Conservation (phyloP, 345 rosid genomes). For the Carallia pectinifolia region DNA sequence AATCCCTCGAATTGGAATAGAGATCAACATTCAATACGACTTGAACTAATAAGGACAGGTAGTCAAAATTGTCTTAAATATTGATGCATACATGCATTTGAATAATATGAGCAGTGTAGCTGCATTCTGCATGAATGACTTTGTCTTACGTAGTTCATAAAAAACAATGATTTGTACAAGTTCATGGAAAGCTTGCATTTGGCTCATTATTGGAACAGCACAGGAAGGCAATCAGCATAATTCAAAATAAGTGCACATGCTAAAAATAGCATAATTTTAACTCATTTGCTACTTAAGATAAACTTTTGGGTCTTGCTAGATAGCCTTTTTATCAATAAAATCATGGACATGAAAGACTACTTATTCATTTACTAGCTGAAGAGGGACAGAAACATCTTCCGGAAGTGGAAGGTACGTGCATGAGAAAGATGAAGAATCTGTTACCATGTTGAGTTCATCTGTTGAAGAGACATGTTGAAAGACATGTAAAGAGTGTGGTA, state of each 20-base stretch:
- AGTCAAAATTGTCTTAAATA: too few species aligned
- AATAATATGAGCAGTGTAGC: too few species aligned
- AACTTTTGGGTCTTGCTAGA: background rate
- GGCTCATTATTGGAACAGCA: background rate
- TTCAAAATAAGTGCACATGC: background rate
- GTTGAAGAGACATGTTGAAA: conserved; percentile 71
- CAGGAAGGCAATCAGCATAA: background rate
- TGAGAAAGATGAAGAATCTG: background rate
- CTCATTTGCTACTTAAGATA: background rate
- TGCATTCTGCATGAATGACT: background rate
- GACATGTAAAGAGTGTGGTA: conserved; percentile 91
- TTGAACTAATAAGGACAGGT: too few species aligned
- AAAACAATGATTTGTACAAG: background rate
- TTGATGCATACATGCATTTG: too few species aligned
- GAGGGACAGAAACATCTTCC: background rate
- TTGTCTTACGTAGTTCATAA: background rate
- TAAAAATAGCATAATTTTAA: background rate
- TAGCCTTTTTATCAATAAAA: background rate
- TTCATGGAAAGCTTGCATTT: background rate
- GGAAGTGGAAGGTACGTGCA: background rate
- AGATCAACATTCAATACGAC: too few species aligned
- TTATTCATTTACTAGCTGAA: background rate
- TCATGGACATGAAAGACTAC: background rate
- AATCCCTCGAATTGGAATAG: too few species aligned
- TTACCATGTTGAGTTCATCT: conserved; percentile 67